phyloP scores from a whole-genome alignment of 441 rosid genomes.

The Mallotus repandus region DNA sequence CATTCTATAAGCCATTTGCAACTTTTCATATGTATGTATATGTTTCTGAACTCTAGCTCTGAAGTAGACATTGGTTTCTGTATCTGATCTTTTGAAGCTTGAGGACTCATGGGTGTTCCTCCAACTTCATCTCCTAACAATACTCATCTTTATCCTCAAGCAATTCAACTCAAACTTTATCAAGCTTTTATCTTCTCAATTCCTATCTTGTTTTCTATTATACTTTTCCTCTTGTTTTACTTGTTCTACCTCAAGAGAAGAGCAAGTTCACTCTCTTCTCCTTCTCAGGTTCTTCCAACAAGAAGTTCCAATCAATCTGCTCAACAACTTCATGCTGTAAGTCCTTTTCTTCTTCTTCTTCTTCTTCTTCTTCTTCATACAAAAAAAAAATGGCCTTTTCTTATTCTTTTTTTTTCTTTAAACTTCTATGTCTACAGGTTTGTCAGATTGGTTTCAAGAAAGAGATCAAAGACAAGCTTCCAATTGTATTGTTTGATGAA shows the following conservation, averaged over 20 bases:
- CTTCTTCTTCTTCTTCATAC: not conserved
- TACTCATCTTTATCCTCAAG: slow-evolving; percentile 76
- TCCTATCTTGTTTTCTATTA: slow-evolving; percentile 88
- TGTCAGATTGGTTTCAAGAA: slow-evolving; percentile 56
- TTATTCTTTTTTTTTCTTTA: slow-evolving; percentile 4
- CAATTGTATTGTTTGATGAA: slow-evolving; percentile 67
- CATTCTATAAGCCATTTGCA: slow-evolving; percentile 24
- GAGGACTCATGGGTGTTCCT: slow-evolving; percentile 56
- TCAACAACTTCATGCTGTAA: slow-evolving; percentile 50
- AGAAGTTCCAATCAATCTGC: slow-evolving; percentile 38
- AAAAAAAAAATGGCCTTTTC: not conserved
- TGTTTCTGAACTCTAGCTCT: not conserved
- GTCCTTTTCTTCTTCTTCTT: slow-evolving; percentile 8
- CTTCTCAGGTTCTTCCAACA: slow-evolving; percentile 51
- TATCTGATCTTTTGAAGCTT: slow-evolving; percentile 10
- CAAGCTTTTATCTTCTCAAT: slow-evolving; percentile 97
- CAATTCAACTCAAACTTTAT: slow-evolving; percentile 83
- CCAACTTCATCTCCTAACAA: slow-evolving; percentile 44
- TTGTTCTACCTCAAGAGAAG: slow-evolving; percentile 95
- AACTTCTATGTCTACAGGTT: not conserved
- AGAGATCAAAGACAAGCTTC: slow-evolving; percentile 67
- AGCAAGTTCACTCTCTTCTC: slow-evolving; percentile 52
- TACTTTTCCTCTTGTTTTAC: slow-evolving; percentile 81
- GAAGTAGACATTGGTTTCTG: not conserved
- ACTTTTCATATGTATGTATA: slow-evolving; percentile 17